Conservation (phyloP, 257 asterid species). For the Catharanthus roseus region DNA sequence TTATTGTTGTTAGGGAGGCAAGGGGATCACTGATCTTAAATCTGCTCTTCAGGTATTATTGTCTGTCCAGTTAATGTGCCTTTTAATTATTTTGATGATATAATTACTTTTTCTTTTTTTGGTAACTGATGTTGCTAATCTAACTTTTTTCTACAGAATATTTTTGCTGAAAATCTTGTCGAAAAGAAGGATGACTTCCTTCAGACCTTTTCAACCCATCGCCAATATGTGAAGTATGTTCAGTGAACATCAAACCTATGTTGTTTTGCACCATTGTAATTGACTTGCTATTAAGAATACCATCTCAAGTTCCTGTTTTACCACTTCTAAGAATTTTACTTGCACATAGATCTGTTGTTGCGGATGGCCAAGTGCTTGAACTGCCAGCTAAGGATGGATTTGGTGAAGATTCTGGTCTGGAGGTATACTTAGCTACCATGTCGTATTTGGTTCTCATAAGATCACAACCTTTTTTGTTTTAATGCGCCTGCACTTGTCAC, state of each 20-base stretch:
- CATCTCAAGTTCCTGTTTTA: not conserved
- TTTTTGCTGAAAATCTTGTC: constrained; percentile 82
- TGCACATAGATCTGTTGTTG: constrained; percentile 52
- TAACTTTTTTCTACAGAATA: constrained; percentile 41
- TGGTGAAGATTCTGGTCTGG: constrained; percentile 34
- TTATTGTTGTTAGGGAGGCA: constrained; percentile 65
- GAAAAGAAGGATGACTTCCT: constrained; percentile 78
- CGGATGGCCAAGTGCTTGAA: constrained; percentile 48
- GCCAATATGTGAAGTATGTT: constrained; percentile 61
- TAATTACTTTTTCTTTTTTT: not conserved
- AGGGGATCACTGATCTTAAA: constrained; percentile 82
- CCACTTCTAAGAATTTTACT: constrained; percentile 16
- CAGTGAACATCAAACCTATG: not conserved
- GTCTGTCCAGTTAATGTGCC: not conserved
- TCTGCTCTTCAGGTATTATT: constrained; percentile 66
- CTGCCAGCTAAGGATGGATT: constrained; percentile 33
- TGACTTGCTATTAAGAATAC: not conserved
- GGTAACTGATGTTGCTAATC: not conserved
- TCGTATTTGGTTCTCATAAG: constrained; percentile 4
- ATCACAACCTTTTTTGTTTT: not conserved
- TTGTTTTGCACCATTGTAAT: no score
- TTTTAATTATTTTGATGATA: constrained; percentile 1
- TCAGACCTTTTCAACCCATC: constrained; percentile 62
- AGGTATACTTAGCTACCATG: constrained; percentile 41
- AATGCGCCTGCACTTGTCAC: not conserved